Base-by-base conservation (phyloP, 352 stramenopile species). In the Globisporangium abappressorium region DNA sequence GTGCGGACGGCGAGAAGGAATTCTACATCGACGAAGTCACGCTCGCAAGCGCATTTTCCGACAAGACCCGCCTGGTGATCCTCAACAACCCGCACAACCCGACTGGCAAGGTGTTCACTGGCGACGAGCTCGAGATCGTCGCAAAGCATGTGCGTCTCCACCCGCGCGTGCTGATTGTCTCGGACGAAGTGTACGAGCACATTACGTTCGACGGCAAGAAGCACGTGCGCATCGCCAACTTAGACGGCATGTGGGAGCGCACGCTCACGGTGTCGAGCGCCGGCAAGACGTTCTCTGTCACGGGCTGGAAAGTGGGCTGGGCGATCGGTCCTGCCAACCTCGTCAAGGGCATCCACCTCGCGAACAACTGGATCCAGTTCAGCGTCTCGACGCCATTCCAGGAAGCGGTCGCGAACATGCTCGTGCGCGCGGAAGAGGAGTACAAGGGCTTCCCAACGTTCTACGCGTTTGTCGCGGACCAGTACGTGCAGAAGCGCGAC, bases 31-130 rank as follows among this genome's bases (percentile, higher is more conserved):
- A 99, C 68, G 79, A 93, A 38, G 66, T 80, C 1, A 89, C 87
- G 30, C 80, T 98, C 36, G 82, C 96, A 26, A 75, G 71, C 5
- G 85, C 85, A 8, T 97, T 99, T 66, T 96, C 93, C 12, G 75
- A 86, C 11, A 91, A 92, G 70, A 99, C 97, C n/a, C 88, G 95
- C 46, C 85, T 95, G 0, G 87, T 99, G 57, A 80, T 99, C 30
- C 81, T 99, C 28, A 99, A 99, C 85, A 99, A 97, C 65, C 97
- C 97, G 41, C 97, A 99, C 87, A 99, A 99, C 78, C 97, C 97
- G 12, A 99, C 97, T 54, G 97, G 97, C 36, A 99, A 99, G 69
- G 92, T 99, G 53, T 99, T 99, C 74, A 95, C 92, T 26, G 66
- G 76, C 38, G 67, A 77, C 14, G 97, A 99, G 81, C 93, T 99